Base-by-base conservation (phyloP, 2,329 filamentous ascomycete genomes). In the Neobulgaria alba region DNA sequence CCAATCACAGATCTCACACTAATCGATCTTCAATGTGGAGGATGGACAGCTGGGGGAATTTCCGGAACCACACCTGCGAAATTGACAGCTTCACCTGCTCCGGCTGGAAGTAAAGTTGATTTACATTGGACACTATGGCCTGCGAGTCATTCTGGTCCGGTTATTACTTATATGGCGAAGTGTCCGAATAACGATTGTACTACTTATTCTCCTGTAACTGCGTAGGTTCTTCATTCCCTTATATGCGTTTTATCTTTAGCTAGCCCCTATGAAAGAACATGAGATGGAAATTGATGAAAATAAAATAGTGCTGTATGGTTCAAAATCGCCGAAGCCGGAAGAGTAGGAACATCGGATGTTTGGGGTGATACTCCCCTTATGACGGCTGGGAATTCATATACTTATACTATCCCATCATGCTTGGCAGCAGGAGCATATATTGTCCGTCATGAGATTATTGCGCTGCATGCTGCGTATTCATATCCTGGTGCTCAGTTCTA, bases 391-490 rank as follows among this genome's bases (percentile, higher is more conserved):
- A n/a, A n/a, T n/a, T n/a, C n/a, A n/a, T n/a, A n/a, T n/a, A n/a
- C n/a, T n/a, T n/a, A n/a, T n/a, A 67, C 62, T 47, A 70, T 78
- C 41, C 74, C 73, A 7, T 50, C 58, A 10, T 66, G 66, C 47
- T 63, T 78, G 38, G 65, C 66, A 29, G 58, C 71, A 3, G 75
- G 75, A 14, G 66, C 75, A 53, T 78, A 78, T 54, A 67, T 78
- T 44, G 64, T 77, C 14, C 69, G 74, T 16, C 69, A 72, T 41
- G 74, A 78, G 63, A 67, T 72, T 43, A 68, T 81, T 38, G 76
- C 71, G 16, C 73, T 81, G 41, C 77, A 81, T 65, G 61, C 57
- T 14, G 56, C 12, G 63, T 58, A 37, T 65, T 61, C 38, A 61
- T 60, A 5, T 10, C 23, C 21, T 10, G 29, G 29, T 2, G 66